Evolutionary conservation across 2,329 filamentous ascomycete species (phyloP).

Genomic region (Xenoacremonium recifei): DNA sequence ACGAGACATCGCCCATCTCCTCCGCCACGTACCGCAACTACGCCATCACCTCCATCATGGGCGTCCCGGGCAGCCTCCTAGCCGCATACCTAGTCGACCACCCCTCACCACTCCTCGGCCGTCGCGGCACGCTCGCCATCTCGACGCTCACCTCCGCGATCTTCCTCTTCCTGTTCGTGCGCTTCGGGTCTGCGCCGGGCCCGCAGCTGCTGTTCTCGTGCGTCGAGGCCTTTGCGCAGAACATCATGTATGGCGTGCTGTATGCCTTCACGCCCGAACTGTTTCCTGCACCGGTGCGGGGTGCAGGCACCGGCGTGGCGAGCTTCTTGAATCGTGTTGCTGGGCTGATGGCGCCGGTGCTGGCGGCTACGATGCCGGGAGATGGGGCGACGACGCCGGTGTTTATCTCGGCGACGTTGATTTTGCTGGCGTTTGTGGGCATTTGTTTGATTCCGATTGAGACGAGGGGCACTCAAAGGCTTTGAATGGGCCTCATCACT

Average conservation of each 20-base stretch:
- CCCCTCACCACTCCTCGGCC: constrained; percentile 61
- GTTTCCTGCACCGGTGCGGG: constrained; percentile 70
- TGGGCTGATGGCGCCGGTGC: constrained; percentile 66
- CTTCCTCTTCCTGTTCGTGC: constrained; percentile 67
- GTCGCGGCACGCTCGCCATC: constrained; percentile 68
- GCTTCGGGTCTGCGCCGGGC: constrained; percentile 53
- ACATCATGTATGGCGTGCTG: constrained; percentile 75
- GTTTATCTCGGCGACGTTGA: constrained; percentile 55
- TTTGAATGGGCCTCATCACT: too few species aligned
- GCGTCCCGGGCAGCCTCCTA: constrained; percentile 74
- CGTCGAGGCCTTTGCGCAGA: constrained; percentile 69
- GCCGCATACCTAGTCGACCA: constrained; percentile 71
- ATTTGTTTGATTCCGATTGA: constrained; percentile 63
- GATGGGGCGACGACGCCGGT: constrained; percentile 58
- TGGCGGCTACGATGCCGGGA: constrained; percentile 61
- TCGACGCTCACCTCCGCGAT: constrained; percentile 66
- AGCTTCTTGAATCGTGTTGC: constrained; percentile 69
- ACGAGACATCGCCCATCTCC: constrained; percentile 38
- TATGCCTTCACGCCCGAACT: constrained; percentile 78
- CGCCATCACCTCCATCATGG: constrained; percentile 73
- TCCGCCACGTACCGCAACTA: constrained; percentile 72
- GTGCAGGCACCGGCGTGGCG: constrained; percentile 70
- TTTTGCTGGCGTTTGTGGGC: constrained; percentile 57
- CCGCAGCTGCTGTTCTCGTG: constrained; percentile 66
- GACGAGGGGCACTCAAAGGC: constrained; percentile 57